Conservation (phyloP, 73 alveolate species). For the Paramecium primaurelia region DNA sequence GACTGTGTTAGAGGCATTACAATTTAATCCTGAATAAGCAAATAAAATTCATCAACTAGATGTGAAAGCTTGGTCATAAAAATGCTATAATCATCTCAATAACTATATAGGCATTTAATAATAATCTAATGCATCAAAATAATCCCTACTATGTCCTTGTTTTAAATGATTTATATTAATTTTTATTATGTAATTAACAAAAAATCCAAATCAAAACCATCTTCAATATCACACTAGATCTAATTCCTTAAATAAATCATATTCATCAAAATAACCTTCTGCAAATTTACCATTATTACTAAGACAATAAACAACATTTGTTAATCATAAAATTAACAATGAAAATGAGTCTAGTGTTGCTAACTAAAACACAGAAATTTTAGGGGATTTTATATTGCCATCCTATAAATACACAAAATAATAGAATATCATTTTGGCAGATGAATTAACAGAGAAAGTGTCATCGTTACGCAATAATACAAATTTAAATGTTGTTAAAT, state of each 20-base stretch:
- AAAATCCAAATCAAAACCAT: not conserved
- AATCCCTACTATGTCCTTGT: not conserved
- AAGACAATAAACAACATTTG: not conserved
- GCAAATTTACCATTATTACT: not conserved
- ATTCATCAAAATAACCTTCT: not conserved
- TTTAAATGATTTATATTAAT: not conserved
- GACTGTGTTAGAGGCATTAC: not conserved
- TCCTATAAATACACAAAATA: not conserved
- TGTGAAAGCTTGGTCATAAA: not conserved
- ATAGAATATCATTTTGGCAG: not conserved
- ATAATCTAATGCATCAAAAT: not conserved
- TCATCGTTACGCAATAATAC: not conserved
- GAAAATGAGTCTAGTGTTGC: not conserved
- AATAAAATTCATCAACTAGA: not conserved
- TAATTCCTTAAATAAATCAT: not conserved
- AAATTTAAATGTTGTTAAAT: not conserved
- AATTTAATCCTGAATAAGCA: not conserved
- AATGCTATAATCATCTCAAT: not conserved
- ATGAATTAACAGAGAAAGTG: not conserved
- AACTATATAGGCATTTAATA: not conserved
- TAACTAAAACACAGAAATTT: not conserved
- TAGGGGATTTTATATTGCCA: not conserved
- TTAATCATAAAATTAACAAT: not conserved
- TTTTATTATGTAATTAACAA: not conserved
- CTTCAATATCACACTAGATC: not conserved